Base-by-base conservation (phyloP, 75 land plant species). In the Adiantum capillusveneris region DNA sequence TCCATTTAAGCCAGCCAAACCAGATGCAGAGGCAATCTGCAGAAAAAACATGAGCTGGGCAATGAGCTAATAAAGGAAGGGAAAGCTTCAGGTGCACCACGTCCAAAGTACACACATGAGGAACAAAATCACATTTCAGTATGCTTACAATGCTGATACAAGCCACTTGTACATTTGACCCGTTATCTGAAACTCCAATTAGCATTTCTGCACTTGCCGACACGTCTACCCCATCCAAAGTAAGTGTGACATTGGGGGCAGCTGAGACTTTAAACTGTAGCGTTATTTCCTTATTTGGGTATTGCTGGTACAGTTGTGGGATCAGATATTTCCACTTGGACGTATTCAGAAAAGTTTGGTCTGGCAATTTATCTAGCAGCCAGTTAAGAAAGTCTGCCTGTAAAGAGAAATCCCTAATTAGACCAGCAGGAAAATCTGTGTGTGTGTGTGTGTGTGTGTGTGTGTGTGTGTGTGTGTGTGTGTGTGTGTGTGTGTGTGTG, bases 271-370 rank as follows among this genome's bases (percentile, higher is more conserved):
- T 60, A 42, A 92, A 64, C 53, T 76, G 71, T 25, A 92, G 64
- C 26, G 31, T 56, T 84, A 92, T 85, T 31, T 83, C 84, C 53
- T 82, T 75, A 69, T 92, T 80, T 49, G 97, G 97, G 49, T 82
- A 92, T 57, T 78, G 70, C 65, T 66, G 77, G 65, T 85, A 92
- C 52, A 92, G 73, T 54, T 79, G 82, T n/a, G 97, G 97, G 64
- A 92, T 54, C 31, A 88, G 52, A 55, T 39, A 72, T 60, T 50
- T 85, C 95, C 95, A 92, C 42, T 76, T 70, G 26, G 83, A 71
- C 17, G 97, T 92, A 50, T 88, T 92, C 19, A 92, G 30, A 56
- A 82, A 57, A 24, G 86, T 76, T 62, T 92, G 80, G 25, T 85
- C 84, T 6, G 97, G 82, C 25, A 82, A 49, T 55, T 85, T 72